phyloP scores from a whole-genome alignment of 441 rosid genomes.

The Pelargonium citronellum region DNA sequence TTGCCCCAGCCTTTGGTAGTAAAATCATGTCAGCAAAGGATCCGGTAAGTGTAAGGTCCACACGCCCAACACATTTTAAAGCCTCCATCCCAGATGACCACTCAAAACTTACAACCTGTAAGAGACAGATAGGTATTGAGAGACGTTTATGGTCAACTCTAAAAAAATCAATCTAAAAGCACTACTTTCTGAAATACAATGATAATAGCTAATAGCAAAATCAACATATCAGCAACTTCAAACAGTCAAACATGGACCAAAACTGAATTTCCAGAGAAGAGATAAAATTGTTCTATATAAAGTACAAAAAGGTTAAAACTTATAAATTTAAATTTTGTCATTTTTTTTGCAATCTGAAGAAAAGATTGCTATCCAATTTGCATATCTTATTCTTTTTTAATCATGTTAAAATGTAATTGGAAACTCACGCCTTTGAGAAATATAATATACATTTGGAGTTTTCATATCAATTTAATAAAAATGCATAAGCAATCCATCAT shows the following conservation, averaged over 20 bases:
- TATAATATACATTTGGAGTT: not conserved
- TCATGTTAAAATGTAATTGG: not conserved
- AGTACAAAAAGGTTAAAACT: not conserved
- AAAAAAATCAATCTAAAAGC: too few relatives aligned
- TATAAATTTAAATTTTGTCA: too few relatives aligned
- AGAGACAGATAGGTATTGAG: conserved; percentile 7
- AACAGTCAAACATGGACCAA: too few relatives aligned
- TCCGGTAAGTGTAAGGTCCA: conserved; percentile 54
- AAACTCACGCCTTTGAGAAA: not conserved
- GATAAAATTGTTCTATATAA: not conserved
- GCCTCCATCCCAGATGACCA: conserved; percentile 54
- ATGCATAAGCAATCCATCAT: conserved; percentile 2
- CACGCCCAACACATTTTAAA: conserved; percentile 52
- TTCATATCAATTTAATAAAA: not conserved
- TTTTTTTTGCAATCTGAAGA: not conserved
- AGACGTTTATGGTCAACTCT: too few relatives aligned
- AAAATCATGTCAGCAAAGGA: conserved; percentile 67
- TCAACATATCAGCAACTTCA: too few relatives aligned
- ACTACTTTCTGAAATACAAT: too few relatives aligned
- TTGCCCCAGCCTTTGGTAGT: conserved; percentile 35
- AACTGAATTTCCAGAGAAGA: too few relatives aligned
- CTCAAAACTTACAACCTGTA: conserved; percentile 55
- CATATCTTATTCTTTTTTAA: not conserved
- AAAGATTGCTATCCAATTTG: not conserved
- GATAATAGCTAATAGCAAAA: too few relatives aligned